phyloP scores from a whole-genome alignment of 2,329 filamentous ascomycete genomes.

The Fusarium pseudograminearum region DNA sequence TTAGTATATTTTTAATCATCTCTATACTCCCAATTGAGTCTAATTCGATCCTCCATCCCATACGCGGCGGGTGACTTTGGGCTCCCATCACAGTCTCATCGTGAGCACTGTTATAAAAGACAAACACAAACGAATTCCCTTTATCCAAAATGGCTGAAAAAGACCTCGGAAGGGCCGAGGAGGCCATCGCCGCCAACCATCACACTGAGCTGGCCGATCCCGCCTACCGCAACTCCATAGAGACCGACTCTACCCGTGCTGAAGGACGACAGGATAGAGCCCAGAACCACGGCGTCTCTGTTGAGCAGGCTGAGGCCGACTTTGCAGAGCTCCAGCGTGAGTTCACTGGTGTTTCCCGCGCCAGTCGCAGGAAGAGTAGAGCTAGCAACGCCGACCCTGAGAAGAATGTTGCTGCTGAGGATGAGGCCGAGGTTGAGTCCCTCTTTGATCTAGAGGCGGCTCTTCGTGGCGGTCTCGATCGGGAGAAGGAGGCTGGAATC shows the following conservation, averaged over 20 bases:
- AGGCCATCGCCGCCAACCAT: conserved; percentile 48
- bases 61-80: conserved; percentile 46
- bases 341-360: conserved; percentile 67
- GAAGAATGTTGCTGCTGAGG: conserved; percentile 59
- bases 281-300: conserved; percentile 65
- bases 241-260: conserved; percentile 49
- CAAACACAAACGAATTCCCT: background rate
- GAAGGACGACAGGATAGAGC: conserved; percentile 34
- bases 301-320: conserved; percentile 75
- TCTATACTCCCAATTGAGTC: background rate
- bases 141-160: conserved; percentile 47
- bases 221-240: conserved; percentile 40
- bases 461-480: conserved; percentile 76
- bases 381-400: conserved; percentile 65
- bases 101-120: conserved; percentile 25
- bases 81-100: conserved; percentile 44
- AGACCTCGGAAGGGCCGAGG: conserved; percentile 47
- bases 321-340: conserved; percentile 76
- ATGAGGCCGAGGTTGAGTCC: conserved; percentile 58
- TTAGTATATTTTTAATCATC: background rate
- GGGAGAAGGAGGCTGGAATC: conserved; percentile 82
- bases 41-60: background rate
- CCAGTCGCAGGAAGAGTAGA: conserved; percentile 54
- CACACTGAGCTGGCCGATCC: conserved; percentile 44
- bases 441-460: conserved; percentile 81